phyloP scores from a whole-genome alignment of 257 asterid species.

The Capsicum chinense region DNA sequence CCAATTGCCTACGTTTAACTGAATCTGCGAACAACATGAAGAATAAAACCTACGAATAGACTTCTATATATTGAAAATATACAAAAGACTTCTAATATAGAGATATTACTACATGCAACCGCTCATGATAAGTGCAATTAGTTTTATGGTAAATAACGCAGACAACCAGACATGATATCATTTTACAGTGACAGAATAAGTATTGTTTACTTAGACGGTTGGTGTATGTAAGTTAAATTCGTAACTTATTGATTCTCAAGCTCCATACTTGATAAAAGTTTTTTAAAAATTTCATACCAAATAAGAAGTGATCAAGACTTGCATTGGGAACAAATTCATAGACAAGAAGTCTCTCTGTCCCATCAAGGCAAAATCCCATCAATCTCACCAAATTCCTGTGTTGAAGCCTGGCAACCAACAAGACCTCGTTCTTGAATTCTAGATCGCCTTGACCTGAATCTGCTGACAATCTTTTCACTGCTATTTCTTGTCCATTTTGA shows the following conservation, averaged over 20 bases:
- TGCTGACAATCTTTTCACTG: slow-evolving; percentile 41
- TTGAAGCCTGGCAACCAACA: slow-evolving; percentile 18
- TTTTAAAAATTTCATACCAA: slow-evolving; percentile 28
- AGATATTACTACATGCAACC: background rate
- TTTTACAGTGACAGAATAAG: too few relatives aligned
- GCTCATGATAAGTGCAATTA: background rate
- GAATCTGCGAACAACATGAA: slow-evolving; percentile 20
- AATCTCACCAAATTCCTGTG: slow-evolving; percentile 11
- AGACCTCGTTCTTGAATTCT: slow-evolving; percentile 17
- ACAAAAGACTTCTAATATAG: background rate
- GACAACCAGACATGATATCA: background rate
- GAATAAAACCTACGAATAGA: background rate
- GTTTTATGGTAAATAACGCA: background rate
- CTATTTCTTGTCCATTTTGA: slow-evolving; percentile 36
- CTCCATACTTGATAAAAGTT: background rate
- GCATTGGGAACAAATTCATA: slow-evolving; percentile 19
- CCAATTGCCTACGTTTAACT: slow-evolving; percentile 28
- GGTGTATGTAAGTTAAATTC: too few relatives aligned
- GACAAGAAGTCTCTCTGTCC: slow-evolving; percentile 3
- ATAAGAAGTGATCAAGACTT: slow-evolving; percentile 38
- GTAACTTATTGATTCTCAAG: background rate
- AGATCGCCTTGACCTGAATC: slow-evolving; percentile 33
- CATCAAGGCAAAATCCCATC: background rate
- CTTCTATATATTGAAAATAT: background rate
- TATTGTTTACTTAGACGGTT: too few relatives aligned